Conservation (phyloP, 805 yeast genomes). For the Kazachstania kunashirensis region DNA sequence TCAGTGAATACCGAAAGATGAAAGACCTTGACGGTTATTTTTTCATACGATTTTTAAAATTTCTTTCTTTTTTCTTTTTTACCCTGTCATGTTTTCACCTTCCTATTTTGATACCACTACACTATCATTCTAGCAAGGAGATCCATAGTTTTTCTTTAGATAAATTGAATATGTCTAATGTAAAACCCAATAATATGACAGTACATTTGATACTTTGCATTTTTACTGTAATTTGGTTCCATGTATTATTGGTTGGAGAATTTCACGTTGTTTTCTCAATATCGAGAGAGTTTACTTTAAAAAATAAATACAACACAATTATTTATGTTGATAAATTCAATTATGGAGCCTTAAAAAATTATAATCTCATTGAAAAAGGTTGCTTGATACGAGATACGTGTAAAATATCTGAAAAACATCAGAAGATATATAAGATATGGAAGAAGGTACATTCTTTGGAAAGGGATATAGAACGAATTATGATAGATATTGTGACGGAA, state of each 20-base stretch:
- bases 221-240: slow-evolving; percentile 46
- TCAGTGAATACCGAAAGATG: slow-evolving; percentile 32
- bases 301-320: slow-evolving; percentile 21
- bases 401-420: not conserved
- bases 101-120: slow-evolving; percentile 56
- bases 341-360: slow-evolving; percentile 15
- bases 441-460: not conserved
- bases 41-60: slow-evolving; percentile 50
- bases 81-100: slow-evolving; percentile 45
- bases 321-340: slow-evolving; percentile 42
- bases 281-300: slow-evolving; percentile 38
- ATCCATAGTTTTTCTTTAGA: slow-evolving; percentile 35
- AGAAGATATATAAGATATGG: not conserved
- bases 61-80: slow-evolving; percentile 42
- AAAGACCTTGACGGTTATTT: slow-evolving; percentile 67
- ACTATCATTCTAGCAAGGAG: slow-evolving; percentile 30
- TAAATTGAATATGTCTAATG: slow-evolving; percentile 58
- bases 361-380: slow-evolving; percentile 20
- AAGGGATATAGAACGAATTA: not conserved
- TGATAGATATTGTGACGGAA: not conserved
- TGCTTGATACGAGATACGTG: slow-evolving; percentile 13
- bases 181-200: slow-evolving; percentile 43
- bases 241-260: slow-evolving; percentile 48
- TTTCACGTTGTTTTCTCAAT: slow-evolving; percentile 37
- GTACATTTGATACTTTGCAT: slow-evolving; percentile 57